Evolutionary conservation across 2,329 filamentous ascomycete genomes (phyloP).

Genomic region (Leptographium procerum): DNA sequence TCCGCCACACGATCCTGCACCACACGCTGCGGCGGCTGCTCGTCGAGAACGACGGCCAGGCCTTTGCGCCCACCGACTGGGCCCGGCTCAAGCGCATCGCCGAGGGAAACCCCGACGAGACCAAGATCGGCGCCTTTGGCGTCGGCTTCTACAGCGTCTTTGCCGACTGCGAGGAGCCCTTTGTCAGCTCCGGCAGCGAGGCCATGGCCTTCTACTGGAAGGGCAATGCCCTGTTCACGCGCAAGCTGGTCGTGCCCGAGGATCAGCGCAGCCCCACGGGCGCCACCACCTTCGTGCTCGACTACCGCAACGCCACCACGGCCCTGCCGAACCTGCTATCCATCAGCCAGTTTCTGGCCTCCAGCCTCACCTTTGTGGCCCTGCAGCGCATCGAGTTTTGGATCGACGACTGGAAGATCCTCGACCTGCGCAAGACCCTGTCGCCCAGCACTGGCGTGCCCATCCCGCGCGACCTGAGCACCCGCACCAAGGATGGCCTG

Average conservation of each 20-base stretch:
- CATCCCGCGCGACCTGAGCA: slow-evolving; percentile 69
- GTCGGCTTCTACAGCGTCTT: slow-evolving; percentile 99
- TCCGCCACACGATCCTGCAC: slow-evolving; percentile 75
- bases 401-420: slow-evolving; percentile 75
- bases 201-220: slow-evolving; percentile 99
- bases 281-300: slow-evolving; percentile 83
- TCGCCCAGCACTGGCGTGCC: slow-evolving; percentile 63
- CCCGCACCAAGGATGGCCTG: slow-evolving; percentile 71
- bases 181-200: slow-evolving; percentile 82
- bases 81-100: slow-evolving; percentile 87
- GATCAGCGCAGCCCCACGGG: slow-evolving; percentile 40
- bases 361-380: slow-evolving; percentile 90
- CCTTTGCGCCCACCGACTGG: slow-evolving; percentile 89
- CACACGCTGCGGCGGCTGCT: slow-evolving; percentile 81
- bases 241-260: slow-evolving; percentile 59
- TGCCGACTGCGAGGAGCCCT: slow-evolving; percentile 94
- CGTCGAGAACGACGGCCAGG: slow-evolving; percentile 82
- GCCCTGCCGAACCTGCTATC: slow-evolving; percentile 78
- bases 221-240: slow-evolving; percentile 91
- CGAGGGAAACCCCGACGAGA: slow-evolving; percentile 98
- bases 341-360: slow-evolving; percentile 83
- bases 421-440: slow-evolving; percentile 72
- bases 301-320: slow-evolving; percentile 82
- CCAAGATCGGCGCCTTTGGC: slow-evolving; percentile 96
- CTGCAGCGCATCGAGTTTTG: slow-evolving; percentile 79